Percentiles rank a stretch among this genome's conserved stretches.
Evolutionary conservation across 75 land plant species (phyloP).

Genomic region (Chamaecyparis obtusa): DNA sequence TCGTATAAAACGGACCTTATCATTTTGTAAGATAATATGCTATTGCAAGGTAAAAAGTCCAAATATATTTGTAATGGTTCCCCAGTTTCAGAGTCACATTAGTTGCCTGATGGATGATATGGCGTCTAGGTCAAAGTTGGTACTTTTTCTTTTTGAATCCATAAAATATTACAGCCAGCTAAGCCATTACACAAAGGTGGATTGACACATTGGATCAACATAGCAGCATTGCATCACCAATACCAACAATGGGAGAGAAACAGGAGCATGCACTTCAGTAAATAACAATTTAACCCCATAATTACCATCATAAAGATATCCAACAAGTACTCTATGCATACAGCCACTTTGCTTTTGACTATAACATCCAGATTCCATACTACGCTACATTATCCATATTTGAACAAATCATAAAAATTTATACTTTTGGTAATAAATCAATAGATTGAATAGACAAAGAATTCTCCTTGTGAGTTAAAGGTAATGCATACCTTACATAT

Average conservation of each 20-base stretch:
- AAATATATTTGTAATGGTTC: background rate
- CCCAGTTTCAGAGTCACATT: background rate
- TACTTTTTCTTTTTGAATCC: background rate
- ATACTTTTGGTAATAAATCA: background rate
- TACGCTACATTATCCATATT: background rate
- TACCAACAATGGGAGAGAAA: background rate
- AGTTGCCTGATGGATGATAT: background rate
- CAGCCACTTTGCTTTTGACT: background rate
- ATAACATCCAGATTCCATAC: background rate
- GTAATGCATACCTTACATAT: conserved; percentile 59
- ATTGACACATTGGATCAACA: background rate
- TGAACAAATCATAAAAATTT: background rate
- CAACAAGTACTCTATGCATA: background rate
- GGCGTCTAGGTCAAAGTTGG: background rate
- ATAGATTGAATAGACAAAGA: background rate
- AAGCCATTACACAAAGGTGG: background rate
- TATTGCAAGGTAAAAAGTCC: background rate
- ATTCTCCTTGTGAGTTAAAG: background rate
- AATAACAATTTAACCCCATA: background rate
- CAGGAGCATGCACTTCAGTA: background rate
- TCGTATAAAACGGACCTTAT: background rate
- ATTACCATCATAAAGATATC: background rate
- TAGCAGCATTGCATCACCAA: background rate
- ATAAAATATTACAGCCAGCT: background rate
- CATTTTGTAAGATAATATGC: background rate